Percentiles rank a stretch among this genome's conserved stretches.
phyloP scores from a whole-genome alignment of 768 basidiomycete genomes.

The Leccinum pellstonianum region DNA sequence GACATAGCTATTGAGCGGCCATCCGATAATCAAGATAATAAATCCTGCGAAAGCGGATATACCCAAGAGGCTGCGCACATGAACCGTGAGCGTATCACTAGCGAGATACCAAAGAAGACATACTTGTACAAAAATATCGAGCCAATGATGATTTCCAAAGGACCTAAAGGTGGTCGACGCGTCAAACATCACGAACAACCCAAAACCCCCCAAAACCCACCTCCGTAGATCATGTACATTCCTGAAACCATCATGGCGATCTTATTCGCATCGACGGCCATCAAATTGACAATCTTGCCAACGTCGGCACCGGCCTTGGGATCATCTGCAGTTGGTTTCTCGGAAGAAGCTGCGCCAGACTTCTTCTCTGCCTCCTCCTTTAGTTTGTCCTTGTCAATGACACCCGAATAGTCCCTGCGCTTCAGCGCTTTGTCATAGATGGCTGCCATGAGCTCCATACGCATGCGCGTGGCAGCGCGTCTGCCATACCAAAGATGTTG shows the following conservation, averaged over 20 bases:
- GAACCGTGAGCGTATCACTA: not conserved
- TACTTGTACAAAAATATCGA: constrained; percentile 75
- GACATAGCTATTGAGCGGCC: constrained; percentile 41
- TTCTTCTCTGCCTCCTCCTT: constrained; percentile 26
- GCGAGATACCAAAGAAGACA: not conserved
- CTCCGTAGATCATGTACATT: constrained; percentile 66
- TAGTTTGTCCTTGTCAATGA: constrained; percentile 52
- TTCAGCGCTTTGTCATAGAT: constrained; percentile 90
- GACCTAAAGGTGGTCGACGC: constrained; percentile 40
- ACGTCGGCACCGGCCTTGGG: constrained; percentile 79
- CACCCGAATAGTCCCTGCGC: constrained; percentile 79
- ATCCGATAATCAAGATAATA: constrained; percentile 38
- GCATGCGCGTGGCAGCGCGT: constrained; percentile 69
- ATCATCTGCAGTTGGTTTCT: constrained; percentile 40
- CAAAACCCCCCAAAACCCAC: constrained; percentile 29
- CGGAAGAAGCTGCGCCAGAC: constrained; percentile 11
- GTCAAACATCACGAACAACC: not conserved
- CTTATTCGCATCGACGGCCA: constrained; percentile 76
- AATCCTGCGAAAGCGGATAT: constrained; percentile 47
- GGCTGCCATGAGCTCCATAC: constrained; percentile 76
- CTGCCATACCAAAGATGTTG: constrained; percentile 82
- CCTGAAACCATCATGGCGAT: constrained; percentile 54
- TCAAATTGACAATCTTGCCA: constrained; percentile 88
- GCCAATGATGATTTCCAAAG: constrained; percentile 76
- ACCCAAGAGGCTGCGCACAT: constrained; percentile 47